Evolutionary conservation across 352 stramenopile genomes (phyloP).

Genomic region (Phytophthora foliorum): DNA sequence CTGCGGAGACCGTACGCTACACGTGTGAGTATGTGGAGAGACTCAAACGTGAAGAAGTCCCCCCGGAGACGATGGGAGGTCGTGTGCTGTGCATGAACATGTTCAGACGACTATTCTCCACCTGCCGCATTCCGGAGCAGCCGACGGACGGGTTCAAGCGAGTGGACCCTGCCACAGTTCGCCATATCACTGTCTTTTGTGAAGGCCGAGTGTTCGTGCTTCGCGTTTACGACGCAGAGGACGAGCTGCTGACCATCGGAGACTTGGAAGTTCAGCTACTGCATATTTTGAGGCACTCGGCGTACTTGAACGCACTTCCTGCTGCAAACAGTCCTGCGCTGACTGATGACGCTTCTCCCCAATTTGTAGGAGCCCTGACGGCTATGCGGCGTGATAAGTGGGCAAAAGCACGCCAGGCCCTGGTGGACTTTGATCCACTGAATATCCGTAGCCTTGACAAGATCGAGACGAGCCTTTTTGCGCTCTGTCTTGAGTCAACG

Average conservation of each 20-base stretch:
- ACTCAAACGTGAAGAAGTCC: conserved; percentile 84
- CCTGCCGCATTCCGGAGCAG: conserved; percentile 87
- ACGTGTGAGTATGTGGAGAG: conserved; percentile 89
- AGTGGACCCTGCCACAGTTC: conserved; percentile 41
- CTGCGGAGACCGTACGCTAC: conserved; percentile 73
- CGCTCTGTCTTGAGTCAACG: conserved; percentile 89
- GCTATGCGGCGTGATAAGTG: conserved; percentile 91
- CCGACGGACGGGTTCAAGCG: conserved; percentile 62
- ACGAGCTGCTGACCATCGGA: conserved; percentile 64
- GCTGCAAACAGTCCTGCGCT: conserved; percentile 12
- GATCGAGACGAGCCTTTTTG: conserved; percentile 91
- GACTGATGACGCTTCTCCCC: conserved; percentile 30
- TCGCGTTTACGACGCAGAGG: conserved; percentile 54
- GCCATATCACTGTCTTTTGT: conserved; percentile 65
- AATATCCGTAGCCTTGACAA: conserved; percentile 77
- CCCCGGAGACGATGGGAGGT: conserved; percentile 89
- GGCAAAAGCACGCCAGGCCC: conserved; percentile 75
- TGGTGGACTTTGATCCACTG: conserved; percentile 58
- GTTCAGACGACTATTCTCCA: conserved; percentile 91
- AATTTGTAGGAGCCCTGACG: conserved; percentile 89
- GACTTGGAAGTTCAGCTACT: conserved; percentile 71
- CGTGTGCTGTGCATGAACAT: conserved; percentile 92
- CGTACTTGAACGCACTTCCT: conserved; percentile 49
- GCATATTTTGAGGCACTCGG: conserved; percentile 59
- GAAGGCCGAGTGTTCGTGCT: conserved; percentile 62